Evolutionary conservation across 176 grass and related monocot species (phyloP).

Genomic region (Urochloa ruziziensis): DNA sequence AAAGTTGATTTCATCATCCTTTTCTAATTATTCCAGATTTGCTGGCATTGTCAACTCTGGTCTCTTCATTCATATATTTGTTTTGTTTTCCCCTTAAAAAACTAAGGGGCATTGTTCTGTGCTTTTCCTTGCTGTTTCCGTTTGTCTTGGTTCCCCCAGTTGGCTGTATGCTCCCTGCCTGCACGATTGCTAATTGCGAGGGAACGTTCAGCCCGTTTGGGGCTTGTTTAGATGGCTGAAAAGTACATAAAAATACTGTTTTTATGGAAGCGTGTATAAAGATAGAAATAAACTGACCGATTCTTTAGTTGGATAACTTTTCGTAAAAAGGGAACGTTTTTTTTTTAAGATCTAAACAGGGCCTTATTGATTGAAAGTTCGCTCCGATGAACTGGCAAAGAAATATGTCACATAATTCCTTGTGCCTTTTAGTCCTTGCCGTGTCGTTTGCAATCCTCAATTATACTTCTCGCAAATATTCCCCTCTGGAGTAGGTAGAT

Average conservation of each 20-base stretch:
- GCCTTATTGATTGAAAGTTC: background rate
- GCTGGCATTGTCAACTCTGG: conserved; percentile 20
- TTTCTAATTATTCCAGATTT: conserved; percentile 38
- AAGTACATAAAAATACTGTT: too few relatives aligned
- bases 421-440: too few relatives aligned
- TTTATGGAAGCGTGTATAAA: too few relatives aligned
- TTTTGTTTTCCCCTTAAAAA: background rate
- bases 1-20: conserved; percentile 40
- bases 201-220: background rate
- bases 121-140: background rate
- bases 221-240: too few relatives aligned
- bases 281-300: too few relatives aligned
- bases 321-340: too few relatives aligned
- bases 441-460: too few relatives aligned
- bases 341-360: too few relatives aligned
- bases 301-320: too few relatives aligned
- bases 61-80: conserved; percentile 34
- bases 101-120: background rate
- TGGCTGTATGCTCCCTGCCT: background rate
- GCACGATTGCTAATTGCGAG: background rate
- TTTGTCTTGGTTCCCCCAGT: background rate
- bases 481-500: too few relatives aligned
- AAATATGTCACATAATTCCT: background rate
- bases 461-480: too few relatives aligned
- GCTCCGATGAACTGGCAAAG: background rate